These are phyloP conservation scores for Beauveria brongniartii DNA, from an alignment of 2,329 filamentous ascomycete species.

Conservation along the genomic window DNA sequence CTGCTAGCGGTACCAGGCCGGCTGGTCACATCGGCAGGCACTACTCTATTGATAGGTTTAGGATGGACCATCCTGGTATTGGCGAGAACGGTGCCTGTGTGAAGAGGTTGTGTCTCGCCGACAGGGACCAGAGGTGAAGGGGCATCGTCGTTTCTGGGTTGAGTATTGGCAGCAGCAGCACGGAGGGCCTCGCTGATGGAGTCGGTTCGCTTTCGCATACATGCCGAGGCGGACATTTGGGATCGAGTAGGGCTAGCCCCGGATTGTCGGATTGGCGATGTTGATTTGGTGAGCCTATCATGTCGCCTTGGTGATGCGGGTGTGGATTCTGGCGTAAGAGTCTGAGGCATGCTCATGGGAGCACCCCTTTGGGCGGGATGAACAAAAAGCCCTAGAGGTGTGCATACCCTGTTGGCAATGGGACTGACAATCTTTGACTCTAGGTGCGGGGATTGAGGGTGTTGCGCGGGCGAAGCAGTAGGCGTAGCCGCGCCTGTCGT, in stretches of 20 bases:
- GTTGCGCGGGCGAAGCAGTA: not conserved
- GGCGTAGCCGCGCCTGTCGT: not conserved
- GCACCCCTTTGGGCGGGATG: slow-evolving; percentile 7
- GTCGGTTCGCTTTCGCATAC: slow-evolving; percentile 2
- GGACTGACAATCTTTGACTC: slow-evolving; percentile 6
- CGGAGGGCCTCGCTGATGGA: not conserved
- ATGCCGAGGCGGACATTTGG: not conserved
- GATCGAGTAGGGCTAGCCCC: not conserved
- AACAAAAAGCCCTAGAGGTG: slow-evolving; percentile 16
- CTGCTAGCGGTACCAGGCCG: slow-evolving; percentile 58
- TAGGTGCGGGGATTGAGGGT: not conserved
- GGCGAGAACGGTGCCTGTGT: slow-evolving; percentile 32
- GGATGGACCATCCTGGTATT: slow-evolving; percentile 34
- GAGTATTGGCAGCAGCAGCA: not conserved
- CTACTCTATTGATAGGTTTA: slow-evolving; percentile 38
- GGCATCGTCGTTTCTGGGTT: not conserved
- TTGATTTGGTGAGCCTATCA: not conserved
- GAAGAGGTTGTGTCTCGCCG: slow-evolving; percentile 19
- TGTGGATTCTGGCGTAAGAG: slow-evolving; percentile 9
- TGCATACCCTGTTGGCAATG: slow-evolving; percentile 16
- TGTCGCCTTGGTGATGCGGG: not conserved
- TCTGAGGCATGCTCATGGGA: slow-evolving; percentile 5
- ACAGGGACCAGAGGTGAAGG: slow-evolving; percentile 4
- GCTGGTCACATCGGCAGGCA: slow-evolving; percentile 47
- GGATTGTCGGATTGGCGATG: not conserved